Evolutionary conservation across 2,329 filamentous ascomycete genomes (phyloP).

Genomic region (Periconia digitata): DNA sequence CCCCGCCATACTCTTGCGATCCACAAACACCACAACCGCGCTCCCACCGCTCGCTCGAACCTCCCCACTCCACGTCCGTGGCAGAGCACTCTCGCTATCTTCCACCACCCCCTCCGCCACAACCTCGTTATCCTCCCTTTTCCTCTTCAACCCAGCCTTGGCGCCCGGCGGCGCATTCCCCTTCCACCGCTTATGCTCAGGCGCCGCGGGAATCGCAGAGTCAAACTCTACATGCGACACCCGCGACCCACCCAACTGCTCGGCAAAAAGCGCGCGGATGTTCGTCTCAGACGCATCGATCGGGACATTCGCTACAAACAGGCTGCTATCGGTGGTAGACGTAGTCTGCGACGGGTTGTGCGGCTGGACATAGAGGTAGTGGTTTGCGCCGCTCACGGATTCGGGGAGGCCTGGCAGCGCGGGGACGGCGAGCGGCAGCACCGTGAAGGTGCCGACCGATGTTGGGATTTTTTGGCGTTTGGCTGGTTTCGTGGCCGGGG

Average conservation of each 20-base stretch:
- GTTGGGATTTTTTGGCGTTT: slow-evolving; percentile 22
- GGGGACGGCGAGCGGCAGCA: slow-evolving; percentile 67
- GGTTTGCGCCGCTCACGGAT: slow-evolving; percentile 56
- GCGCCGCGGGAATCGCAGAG: slow-evolving; percentile 26
- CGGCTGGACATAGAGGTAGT: slow-evolving; percentile 84
- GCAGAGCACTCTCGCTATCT: slow-evolving; percentile 64
- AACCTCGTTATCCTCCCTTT: slow-evolving; percentile 38
- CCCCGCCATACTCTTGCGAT: slow-evolving; percentile 73
- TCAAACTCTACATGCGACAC: slow-evolving; percentile 81
- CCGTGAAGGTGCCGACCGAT: slow-evolving; percentile 62
- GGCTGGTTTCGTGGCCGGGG: slow-evolving; percentile 16
- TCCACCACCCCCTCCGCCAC: slow-evolving; percentile 49
- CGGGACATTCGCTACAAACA: slow-evolving; percentile 91
- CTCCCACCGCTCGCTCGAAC: slow-evolving; percentile 74
- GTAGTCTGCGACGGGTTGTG: slow-evolving; percentile 69
- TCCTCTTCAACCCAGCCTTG: slow-evolving; percentile 3
- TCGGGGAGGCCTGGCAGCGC: slow-evolving; percentile 47
- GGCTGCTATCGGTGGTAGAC: slow-evolving; percentile 71
- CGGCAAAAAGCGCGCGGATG: slow-evolving; percentile 73
- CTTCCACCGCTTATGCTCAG: slow-evolving; percentile 54
- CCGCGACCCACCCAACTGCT: slow-evolving; percentile 72
- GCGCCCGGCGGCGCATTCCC: slow-evolving; percentile 11
- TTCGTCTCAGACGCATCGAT: slow-evolving; percentile 78
- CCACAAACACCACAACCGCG: slow-evolving; percentile 81
- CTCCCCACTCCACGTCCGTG: slow-evolving; percentile 71